Conservation (phyloP, 805 yeast genomes). For the Candida boleticola region DNA sequence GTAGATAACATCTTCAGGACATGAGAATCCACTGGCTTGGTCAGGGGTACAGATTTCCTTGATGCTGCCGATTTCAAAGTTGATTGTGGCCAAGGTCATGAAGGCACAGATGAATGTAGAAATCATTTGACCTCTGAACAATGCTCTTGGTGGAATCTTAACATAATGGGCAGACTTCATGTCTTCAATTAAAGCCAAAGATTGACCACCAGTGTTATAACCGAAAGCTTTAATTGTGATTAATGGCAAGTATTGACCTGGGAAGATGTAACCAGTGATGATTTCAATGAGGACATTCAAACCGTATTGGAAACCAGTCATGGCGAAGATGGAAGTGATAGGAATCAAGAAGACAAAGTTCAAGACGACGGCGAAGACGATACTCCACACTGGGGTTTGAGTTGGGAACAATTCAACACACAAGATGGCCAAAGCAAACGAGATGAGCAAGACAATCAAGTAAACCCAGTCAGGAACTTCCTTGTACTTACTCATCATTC, state of each 20-base stretch:
- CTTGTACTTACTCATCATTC: conserved; percentile 49
- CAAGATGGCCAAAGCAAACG: conserved; percentile 24
- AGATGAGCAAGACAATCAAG: conserved; percentile 2
- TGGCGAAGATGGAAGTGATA: conserved; percentile 13
- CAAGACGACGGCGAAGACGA: conserved; percentile 28
- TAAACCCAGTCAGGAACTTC: conserved; percentile 11
- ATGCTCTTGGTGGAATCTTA: conserved; percentile 40
- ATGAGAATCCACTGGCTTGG: conserved; percentile 22
- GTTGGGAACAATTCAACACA: conserved; percentile 48
- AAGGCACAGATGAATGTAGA: conserved; percentile 20
- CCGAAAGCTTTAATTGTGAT: conserved; percentile 23
- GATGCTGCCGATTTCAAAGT: conserved; percentile 16
- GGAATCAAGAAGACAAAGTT: conserved; percentile 23
- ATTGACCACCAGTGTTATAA: conserved; percentile 28
- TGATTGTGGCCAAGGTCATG: conserved; percentile 20
- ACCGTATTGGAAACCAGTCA: conserved; percentile 11
- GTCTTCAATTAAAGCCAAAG: conserved; percentile 27
- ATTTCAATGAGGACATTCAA: conserved; percentile 18
- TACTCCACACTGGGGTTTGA: conserved; percentile 24
- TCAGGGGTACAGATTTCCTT: conserved; percentile 18
- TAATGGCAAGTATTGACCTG: conserved; percentile 36
- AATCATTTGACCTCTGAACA: conserved; percentile 31
- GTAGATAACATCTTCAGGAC: conserved; percentile 30
- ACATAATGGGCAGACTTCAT: conserved; percentile 36
- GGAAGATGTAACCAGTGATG: conserved; percentile 42